phyloP scores from a whole-genome alignment of 2,329 filamentous ascomycete genomes.

The Furcasterigmium furcatum region DNA sequence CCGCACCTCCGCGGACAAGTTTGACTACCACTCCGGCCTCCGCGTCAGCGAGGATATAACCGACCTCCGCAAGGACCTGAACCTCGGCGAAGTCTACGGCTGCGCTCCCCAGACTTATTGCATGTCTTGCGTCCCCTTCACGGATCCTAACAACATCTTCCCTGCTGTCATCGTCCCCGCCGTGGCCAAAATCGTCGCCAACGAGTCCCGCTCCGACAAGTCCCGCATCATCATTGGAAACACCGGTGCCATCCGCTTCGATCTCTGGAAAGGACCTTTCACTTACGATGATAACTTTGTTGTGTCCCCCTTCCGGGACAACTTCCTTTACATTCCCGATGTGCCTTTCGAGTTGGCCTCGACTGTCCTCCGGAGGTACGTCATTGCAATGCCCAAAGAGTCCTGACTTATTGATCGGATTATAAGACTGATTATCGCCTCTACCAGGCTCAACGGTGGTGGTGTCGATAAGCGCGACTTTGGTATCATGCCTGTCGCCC shows the following conservation, averaged over 20 bases:
- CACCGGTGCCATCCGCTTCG: conserved; percentile 59
- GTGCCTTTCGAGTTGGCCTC: conserved; percentile 39
- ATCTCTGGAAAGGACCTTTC: conserved; percentile 60
- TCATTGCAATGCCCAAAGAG: no score
- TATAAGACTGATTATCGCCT: no score
- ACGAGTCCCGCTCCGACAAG: conserved; percentile 41
- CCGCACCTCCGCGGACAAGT: conserved; percentile 40
- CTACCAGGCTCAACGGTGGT: no score
- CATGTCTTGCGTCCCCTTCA: conserved; percentile 50
- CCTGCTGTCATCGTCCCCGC: conserved; percentile 44
- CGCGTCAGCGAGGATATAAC: conserved; percentile 47
- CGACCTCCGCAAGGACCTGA: conserved; percentile 44
- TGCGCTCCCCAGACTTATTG: conserved; percentile 61
- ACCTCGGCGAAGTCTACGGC: conserved; percentile 53
- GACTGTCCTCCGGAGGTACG: no score
- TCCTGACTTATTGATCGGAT: no score
- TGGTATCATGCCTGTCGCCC: no score
- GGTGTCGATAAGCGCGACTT: no score
- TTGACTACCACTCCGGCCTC: conserved; percentile 46
- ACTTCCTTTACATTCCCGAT: conserved; percentile 49
- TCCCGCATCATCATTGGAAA: conserved; percentile 58
- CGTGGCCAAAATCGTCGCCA: conserved; percentile 48
- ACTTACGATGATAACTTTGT: conserved; percentile 51
- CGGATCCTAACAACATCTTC: conserved; percentile 51
- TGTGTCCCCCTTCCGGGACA: conserved; percentile 51